Evolutionary conservation across 495 filamentous ascomycete species (phyloP), one percentile per base, ranked within the genome.

Genomic region (Penicillium canescens): DNA sequence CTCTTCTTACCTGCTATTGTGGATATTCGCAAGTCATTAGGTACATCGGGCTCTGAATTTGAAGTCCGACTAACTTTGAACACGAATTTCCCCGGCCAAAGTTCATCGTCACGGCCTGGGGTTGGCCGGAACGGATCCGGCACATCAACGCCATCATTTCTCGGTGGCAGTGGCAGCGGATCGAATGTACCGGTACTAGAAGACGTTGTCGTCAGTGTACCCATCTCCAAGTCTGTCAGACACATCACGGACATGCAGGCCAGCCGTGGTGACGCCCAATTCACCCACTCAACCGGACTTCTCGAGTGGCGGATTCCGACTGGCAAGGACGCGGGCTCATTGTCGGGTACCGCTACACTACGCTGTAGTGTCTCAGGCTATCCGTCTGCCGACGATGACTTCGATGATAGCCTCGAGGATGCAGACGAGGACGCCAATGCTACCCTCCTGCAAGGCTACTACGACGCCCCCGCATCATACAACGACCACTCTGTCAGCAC

Each of bases 171-270:
- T 9, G 76, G 81, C 40, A 78, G 82, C 7, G 78, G 54, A 42
- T 63, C 68, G 31, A 63, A 71, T 6, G 58, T 60, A 13, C 91
- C 92, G 2, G 70, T 76, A 1, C 71, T 98, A 5, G 91, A 96
- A 62, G 90, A 96, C 52, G 76, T 98, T 8, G 76, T 83, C 1
- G 87, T 97, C 34, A 87, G 83, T 9, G 78, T 98, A 7, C 94
- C 94, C 3, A 78, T 98, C 28, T 90, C 94, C 18, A 74, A 82
- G 9, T 80, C 77, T 16, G 91, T 97, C 41, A 86, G 91, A 48
- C 97, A 92, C 63, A 78, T 98, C n/a, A 82, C 83, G 20, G 91
- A 96, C 62, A 82, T 97, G 53, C 76, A 90, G 51, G 84, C 91
- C 31, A 91, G 84, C 63, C 85, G 84, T 59, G 94, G 94, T 20